phyloP scores from a whole-genome alignment of 208 protist species.

The Acanthamoeba healyi region DNA sequence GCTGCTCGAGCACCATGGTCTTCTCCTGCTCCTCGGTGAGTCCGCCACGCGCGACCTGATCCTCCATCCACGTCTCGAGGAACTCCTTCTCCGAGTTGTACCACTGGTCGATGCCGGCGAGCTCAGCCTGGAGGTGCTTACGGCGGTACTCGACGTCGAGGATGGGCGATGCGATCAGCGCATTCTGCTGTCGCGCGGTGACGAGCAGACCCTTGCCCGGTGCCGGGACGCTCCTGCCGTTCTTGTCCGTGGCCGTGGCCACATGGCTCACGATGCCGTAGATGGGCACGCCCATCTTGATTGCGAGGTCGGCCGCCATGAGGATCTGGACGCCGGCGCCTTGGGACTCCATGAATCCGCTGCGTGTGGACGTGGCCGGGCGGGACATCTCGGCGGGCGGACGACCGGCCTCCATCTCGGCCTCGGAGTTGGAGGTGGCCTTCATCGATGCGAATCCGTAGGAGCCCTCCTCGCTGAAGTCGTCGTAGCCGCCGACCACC shows the following conservation, averaged over 20 bases:
- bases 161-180: conserved; percentile 19
- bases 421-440: conserved; percentile 86
- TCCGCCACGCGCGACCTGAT: conserved; percentile 6
- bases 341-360: conserved; percentile 91
- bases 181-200: conserved; percentile 81
- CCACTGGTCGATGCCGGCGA: conserved; percentile 71
- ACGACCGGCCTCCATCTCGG: conserved; percentile 84
- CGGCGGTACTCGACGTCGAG: conserved; percentile 37
- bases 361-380: conserved; percentile 85
- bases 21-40: conserved; percentile 7
- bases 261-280: conserved; percentile 90
- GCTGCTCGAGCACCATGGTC: not conserved
- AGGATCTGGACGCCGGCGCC: conserved; percentile 89
- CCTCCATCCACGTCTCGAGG: conserved; percentile 10
- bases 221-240: conserved; percentile 89
- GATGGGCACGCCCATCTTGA: conserved; percentile 90
- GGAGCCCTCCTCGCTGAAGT: conserved; percentile 88
- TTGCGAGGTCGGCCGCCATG: conserved; percentile 86
- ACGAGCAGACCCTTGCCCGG: conserved; percentile 90
- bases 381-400: conserved; percentile 89
- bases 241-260: conserved; percentile 90
- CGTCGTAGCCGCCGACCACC: conserved; percentile 89
- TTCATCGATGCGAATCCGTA: conserved; percentile 90
- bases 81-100: conserved; percentile 13
- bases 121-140: conserved; percentile 77